Conservation (phyloP, 2,329 filamentous ascomycete species). For the Colletotrichum cordylinicola region DNA sequence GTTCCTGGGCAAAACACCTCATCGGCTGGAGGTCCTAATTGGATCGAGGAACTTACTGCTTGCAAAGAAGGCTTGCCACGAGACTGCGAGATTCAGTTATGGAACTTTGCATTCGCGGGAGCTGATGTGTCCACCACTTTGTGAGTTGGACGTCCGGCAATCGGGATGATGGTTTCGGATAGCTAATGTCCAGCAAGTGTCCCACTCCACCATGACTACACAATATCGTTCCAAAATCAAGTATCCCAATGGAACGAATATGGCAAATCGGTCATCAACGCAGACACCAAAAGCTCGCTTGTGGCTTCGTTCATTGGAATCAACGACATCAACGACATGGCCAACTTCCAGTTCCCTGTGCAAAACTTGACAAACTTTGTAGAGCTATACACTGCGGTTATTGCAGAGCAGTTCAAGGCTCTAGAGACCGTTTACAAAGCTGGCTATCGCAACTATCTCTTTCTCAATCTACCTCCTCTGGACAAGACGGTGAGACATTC, state of each 20-base stretch:
- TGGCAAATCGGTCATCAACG: neutral
- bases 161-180: rapidly evolving
- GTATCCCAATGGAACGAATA: slow-evolving; percentile 52
- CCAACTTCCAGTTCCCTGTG: neutral
- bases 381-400: slow-evolving; percentile 2
- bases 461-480: slow-evolving; percentile 57
- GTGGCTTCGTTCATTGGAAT: slow-evolving; percentile 61
- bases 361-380: neutral
- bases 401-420: neutral
- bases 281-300: slow-evolving; percentile 42
- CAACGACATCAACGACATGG: slow-evolving; percentile 58
- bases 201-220: slow-evolving; percentile 56
- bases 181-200: slow-evolving; percentile 32
- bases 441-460: slow-evolving; percentile 55
- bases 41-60: slow-evolving; percentile 57
- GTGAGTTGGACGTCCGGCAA: neutral
- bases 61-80: slow-evolving; percentile 50
- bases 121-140: slow-evolving; percentile 39
- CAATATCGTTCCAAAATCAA: slow-evolving; percentile 49
- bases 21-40: slow-evolving; percentile 59
- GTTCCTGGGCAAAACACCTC: slow-evolving; percentile 52
- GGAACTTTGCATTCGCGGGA: slow-evolving; percentile 63
- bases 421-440: slow-evolving; percentile 49
- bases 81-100: slow-evolving; percentile 52
- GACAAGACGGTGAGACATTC: slow-evolving; percentile 25